Conservation (phyloP, 768 basidiomycete genomes). For the Leccinum sublutescens region DNA sequence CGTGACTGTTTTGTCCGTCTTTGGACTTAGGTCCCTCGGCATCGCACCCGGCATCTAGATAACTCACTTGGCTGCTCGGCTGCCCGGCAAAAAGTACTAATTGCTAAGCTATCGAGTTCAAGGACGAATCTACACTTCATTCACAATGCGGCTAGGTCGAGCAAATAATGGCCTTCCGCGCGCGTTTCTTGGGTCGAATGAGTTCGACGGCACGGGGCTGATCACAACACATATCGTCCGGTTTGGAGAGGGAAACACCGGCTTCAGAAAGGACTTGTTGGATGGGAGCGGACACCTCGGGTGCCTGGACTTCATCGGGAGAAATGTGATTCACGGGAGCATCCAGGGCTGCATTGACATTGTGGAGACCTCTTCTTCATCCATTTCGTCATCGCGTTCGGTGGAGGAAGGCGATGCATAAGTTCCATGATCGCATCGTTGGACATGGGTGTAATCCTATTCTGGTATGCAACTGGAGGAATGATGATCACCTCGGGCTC, state of each 20-base stretch:
- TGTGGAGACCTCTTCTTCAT: slow-evolving; percentile 4
- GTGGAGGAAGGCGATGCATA: slow-evolving; percentile 19
- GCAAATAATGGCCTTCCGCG: slow-evolving; percentile 31
- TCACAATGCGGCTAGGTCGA: no score
- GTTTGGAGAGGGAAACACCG: neutral
- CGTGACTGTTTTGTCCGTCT: no score
- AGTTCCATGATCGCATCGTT: slow-evolving; percentile 10
- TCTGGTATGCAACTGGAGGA: slow-evolving; percentile 8
- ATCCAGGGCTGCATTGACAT: neutral
- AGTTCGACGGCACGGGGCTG: neutral
- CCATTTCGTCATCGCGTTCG: slow-evolving; percentile 52
- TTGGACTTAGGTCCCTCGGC: no score
- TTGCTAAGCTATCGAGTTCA: no score
- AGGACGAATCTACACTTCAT: no score
- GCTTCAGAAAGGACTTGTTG: neutral
- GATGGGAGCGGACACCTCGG: slow-evolving; percentile 6
- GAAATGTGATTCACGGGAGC: neutral
- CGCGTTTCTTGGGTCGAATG: slow-evolving; percentile 43
- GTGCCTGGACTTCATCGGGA: neutral
- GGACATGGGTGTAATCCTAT: slow-evolving; percentile 12
- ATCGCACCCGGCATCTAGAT: no score
- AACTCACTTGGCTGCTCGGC: no score
- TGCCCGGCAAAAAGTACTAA: no score
- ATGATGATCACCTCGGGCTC: slow-evolving; percentile 7
- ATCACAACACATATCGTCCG: neutral